Conservation (phyloP, 1,139 yeast genomes). For the Candida freyschussii region DNA sequence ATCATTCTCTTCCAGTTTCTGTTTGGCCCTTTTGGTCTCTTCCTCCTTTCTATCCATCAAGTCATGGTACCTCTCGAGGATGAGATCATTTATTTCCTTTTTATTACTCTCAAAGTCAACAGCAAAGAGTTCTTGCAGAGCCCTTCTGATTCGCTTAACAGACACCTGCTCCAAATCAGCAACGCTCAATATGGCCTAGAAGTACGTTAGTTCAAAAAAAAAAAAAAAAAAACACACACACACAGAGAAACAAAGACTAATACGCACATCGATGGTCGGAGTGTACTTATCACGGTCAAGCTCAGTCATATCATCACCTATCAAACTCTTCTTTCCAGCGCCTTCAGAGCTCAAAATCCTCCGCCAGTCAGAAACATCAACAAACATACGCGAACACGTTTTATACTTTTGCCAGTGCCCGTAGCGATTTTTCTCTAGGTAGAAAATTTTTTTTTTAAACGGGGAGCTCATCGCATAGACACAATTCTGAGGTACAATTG, state of each 20-base stretch:
- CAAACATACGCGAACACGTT: too few relatives aligned
- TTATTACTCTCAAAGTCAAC: slow-evolving; percentile 47
- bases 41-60: slow-evolving; percentile 33
- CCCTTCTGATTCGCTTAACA: slow-evolving; percentile 66
- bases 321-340: background rate
- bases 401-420: too few relatives aligned
- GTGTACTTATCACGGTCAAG: slow-evolving; percentile 8
- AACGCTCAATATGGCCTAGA: slow-evolving; percentile 65
- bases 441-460: slow-evolving; percentile 1
- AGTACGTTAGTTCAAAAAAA: slow-evolving; percentile 1
- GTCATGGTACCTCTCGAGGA: slow-evolving; percentile 54
- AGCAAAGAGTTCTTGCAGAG: slow-evolving; percentile 62
- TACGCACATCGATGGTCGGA: slow-evolving; percentile 68
- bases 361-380: too few relatives aligned
- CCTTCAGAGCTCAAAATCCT: background rate
- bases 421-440: background rate
- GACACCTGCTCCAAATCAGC: slow-evolving; percentile 69
- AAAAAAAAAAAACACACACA: too few relatives aligned
- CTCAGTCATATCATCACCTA: background rate
- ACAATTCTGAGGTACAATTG: background rate
- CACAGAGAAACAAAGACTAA: too few relatives aligned
- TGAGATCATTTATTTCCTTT: slow-evolving; percentile 55
- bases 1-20: slow-evolving; percentile 30
- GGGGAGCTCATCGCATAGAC: slow-evolving; percentile 1
- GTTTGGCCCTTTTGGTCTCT: background rate